These are phyloP conservation scores for Grammothele lineata DNA, from an alignment of 768 basidiomycete species.

Conservation along the genomic window DNA sequence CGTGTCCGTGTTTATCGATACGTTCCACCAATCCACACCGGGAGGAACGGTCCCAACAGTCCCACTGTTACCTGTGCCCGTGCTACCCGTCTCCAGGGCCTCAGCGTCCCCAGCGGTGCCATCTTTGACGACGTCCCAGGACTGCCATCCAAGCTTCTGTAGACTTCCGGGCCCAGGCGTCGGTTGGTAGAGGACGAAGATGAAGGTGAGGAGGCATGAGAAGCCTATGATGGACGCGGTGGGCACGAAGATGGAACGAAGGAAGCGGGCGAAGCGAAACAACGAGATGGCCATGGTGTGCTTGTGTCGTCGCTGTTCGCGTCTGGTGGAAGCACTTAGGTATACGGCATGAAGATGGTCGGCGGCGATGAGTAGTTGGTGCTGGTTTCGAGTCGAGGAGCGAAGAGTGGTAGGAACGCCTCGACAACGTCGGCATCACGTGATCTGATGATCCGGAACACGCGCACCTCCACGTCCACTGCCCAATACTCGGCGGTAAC, in stretches of 20 bases:
- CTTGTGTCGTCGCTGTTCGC: too few species aligned
- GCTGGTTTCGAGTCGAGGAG: too few species aligned
- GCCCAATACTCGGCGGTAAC: too few species aligned
- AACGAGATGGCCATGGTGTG: slow-evolving; percentile 25
- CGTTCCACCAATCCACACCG: slow-evolving; percentile 70
- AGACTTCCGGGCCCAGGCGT: slow-evolving; percentile 62
- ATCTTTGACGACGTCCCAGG: slow-evolving; percentile 66
- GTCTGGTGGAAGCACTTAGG: too few species aligned
- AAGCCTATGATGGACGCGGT: slow-evolving; percentile 60
- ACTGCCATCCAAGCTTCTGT: slow-evolving; percentile 84
- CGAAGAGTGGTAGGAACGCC: too few species aligned
- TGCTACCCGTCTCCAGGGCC: background rate
- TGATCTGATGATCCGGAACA: too few species aligned
- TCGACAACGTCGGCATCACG: too few species aligned
- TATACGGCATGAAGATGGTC: too few species aligned
- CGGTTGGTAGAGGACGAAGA: slow-evolving; percentile 82
- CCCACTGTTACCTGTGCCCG: background rate
- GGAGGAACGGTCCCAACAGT: slow-evolving; percentile 15
- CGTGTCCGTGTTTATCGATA: slow-evolving; percentile 34
- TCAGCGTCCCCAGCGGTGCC: background rate
- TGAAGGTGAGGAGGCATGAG: slow-evolving; percentile 65
- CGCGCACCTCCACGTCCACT: too few species aligned
- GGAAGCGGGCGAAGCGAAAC: slow-evolving; percentile 41
- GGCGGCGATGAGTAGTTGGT: too few species aligned
- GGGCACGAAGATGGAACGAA: slow-evolving; percentile 55